Conservation (phyloP, 2,329 filamentous ascomycete genomes). For the Scytalidium lignicola region DNA sequence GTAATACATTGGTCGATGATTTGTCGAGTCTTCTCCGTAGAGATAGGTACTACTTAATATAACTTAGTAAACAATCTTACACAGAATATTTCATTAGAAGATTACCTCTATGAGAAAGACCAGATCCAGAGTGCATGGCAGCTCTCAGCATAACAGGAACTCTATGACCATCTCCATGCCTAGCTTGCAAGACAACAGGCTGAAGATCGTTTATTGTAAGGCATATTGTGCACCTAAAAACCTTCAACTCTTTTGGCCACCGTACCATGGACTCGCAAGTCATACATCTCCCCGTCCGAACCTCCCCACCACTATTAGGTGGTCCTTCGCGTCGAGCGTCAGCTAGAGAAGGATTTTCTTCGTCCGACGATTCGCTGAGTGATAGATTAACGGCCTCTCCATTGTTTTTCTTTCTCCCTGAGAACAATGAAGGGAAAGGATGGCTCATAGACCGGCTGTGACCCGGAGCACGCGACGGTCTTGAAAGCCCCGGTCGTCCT, state of each 20-base stretch:
- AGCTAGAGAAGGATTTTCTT: slow-evolving; percentile 29
- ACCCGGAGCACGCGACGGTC: slow-evolving; percentile 7
- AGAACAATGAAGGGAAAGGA: slow-evolving; percentile 70
- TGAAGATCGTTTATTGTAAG: slow-evolving; percentile 78
- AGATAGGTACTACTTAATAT: slow-evolving; percentile 43
- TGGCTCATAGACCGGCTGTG: slow-evolving; percentile 63
- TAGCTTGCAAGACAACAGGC: slow-evolving; percentile 29
- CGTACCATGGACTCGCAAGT: slow-evolving; percentile 77
- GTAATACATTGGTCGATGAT: slow-evolving; percentile 52
- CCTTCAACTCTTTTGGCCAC: slow-evolving; percentile 68
- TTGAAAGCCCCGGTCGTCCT: slow-evolving; percentile 11
- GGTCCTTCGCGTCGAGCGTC: slow-evolving; percentile 7
- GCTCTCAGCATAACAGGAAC: slow-evolving; percentile 12
- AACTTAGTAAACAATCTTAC: slow-evolving; percentile 1
- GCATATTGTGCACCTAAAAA: slow-evolving; percentile 81
- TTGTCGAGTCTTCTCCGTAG: slow-evolving; percentile 52
- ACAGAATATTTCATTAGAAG: background rate
- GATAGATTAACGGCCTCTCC: slow-evolving; percentile 30
- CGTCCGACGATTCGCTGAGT: slow-evolving; percentile 42
- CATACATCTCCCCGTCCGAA: slow-evolving; percentile 72
- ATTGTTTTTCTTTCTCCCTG: slow-evolving; percentile 49
- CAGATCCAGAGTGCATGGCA: slow-evolving; percentile 10
- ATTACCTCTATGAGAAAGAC: slow-evolving; percentile 18
- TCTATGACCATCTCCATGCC: slow-evolving; percentile 20
- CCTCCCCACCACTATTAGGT: slow-evolving; percentile 41